These are phyloP conservation scores for Aspergillus glaucus DNA, from an alignment of 2,329 filamentous ascomycete species.

Conservation along the genomic window DNA sequence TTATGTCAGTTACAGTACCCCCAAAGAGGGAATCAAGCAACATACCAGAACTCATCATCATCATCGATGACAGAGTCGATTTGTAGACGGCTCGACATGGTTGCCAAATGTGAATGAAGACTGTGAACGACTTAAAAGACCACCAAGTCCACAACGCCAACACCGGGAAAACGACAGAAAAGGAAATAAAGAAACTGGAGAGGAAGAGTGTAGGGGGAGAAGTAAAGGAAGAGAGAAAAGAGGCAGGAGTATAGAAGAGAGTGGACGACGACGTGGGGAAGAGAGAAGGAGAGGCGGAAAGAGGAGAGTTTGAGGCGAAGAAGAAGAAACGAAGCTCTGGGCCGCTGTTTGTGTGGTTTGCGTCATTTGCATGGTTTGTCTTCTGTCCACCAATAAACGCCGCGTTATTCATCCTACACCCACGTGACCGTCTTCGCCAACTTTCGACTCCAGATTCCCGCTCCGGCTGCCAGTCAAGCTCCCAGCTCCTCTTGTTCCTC, in stretches of 20 bases:
- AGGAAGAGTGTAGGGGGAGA: conserved; percentile 7
- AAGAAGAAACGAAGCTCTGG: conserved; percentile 18
- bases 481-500: conserved; percentile 17
- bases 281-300: conserved; percentile 12
- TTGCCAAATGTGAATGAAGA: conserved; percentile 12
- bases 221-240: conserved; percentile 12
- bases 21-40: neutral
- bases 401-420: conserved; percentile 8
- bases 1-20: conserved; percentile 12
- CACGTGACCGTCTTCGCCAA: conserved; percentile 18
- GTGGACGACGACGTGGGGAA: conserved; percentile 8
- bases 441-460: conserved; percentile 17
- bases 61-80: conserved; percentile 46
- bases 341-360: conserved; percentile 17
- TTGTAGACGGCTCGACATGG: conserved; percentile 41
- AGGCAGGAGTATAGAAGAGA: conserved; percentile 12
- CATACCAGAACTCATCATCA: conserved; percentile 45
- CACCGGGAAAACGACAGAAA: conserved; percentile 7
- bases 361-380: conserved; percentile 15
- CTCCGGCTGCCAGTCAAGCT: conserved; percentile 5
- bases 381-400: conserved; percentile 16
- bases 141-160: conserved; percentile 12
- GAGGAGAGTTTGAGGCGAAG: conserved; percentile 14
- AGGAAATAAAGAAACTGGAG: conserved; percentile 4
- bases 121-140: neutral